These are phyloP conservation scores for Arabis alpina DNA, from an alignment of 345 rosid species.

Conservation along the genomic window DNA sequence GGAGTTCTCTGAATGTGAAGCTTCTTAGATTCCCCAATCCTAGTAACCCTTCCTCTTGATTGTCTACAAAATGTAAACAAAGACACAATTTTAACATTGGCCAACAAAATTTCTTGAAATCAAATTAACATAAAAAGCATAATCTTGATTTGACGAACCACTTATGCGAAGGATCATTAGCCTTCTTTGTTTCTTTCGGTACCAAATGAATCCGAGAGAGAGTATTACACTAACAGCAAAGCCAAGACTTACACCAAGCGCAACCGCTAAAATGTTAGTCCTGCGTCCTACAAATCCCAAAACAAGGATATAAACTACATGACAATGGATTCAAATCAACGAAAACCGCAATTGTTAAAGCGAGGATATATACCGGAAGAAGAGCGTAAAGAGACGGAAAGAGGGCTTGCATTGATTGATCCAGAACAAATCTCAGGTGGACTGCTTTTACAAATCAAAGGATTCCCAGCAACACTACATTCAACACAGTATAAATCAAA, in stretches of 20 bases:
- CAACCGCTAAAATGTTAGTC: conserved; percentile 67
- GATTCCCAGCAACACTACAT: conserved; percentile 81
- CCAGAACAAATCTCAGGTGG: conserved; percentile 65
- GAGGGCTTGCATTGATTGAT: conserved; percentile 56
- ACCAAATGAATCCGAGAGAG: conserved; percentile 59
- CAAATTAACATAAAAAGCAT: background rate
- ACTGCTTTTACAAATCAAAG: conserved; percentile 69
- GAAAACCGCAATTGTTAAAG: background rate
- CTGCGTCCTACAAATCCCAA: conserved; percentile 50
- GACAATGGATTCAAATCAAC: background rate
- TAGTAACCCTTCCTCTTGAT: conserved; percentile 66
- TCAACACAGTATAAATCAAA: conserved; percentile 32
- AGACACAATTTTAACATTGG: background rate
- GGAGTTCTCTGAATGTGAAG: conserved; percentile 90
- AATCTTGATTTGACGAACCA: conserved; percentile 50
- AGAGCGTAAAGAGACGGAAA: conserved; percentile 56
- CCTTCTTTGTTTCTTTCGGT: conserved; percentile 52
- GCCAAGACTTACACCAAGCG: conserved; percentile 71
- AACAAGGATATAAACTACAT: conserved; percentile 25
- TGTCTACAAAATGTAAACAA: conserved; percentile 50
- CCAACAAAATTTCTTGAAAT: background rate
- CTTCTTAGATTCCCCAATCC: conserved; percentile 78
- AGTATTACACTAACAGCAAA: conserved; percentile 55
- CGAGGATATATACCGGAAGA: conserved; percentile 52
- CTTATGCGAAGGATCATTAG: conserved; percentile 50